A percentile compares a stretch with the other conserved stretches of the same genome.
Evolutionary conservation across 306 rosid genomes (phyloP).

Genomic region (Betula pendula): DNA sequence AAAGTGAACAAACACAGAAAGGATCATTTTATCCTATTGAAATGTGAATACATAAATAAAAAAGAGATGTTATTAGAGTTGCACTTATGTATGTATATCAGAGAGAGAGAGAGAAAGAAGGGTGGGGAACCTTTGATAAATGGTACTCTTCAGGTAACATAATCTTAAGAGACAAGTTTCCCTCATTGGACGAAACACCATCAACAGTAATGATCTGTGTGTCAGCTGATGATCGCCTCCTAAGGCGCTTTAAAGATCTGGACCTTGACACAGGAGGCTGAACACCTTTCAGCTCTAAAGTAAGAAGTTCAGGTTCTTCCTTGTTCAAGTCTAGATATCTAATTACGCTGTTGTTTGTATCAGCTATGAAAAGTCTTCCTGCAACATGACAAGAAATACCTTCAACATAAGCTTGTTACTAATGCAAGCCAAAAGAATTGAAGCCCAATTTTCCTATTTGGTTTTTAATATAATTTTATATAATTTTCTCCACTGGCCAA

Average conservation of each 20-base stretch:
- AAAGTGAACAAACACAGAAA: background rate
- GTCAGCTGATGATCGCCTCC: conserved; percentile 76
- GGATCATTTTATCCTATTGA: background rate
- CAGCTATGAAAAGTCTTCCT: conserved; percentile 87
- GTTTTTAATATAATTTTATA: conserved; percentile 16
- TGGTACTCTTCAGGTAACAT: conserved; percentile 79
- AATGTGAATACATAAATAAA: conserved; percentile 6
- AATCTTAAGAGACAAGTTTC: conserved; percentile 63
- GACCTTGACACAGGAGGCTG: conserved; percentile 71
- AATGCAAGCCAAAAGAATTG: conserved; percentile 11
- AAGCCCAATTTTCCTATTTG: conserved; percentile 21
- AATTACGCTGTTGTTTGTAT: conserved; percentile 86
- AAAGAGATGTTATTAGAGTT: conserved; percentile 1
- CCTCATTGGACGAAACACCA: conserved; percentile 71
- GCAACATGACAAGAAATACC: conserved; percentile 27
- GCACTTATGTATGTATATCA: background rate
- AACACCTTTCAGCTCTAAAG: conserved; percentile 85
- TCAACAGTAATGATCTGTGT: conserved; percentile 55
- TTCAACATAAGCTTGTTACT: conserved; percentile 12
- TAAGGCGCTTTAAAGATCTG: conserved; percentile 64
- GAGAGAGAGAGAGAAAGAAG: conserved; percentile 4
- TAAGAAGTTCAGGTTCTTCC: conserved; percentile 49
- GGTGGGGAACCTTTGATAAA: conserved; percentile 75
- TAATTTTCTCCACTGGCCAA: background rate
- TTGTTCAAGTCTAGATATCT: conserved; percentile 74